Evolutionary conservation across 805 yeast species (phyloP).

Genomic region (Citeromyces matritensis): DNA sequence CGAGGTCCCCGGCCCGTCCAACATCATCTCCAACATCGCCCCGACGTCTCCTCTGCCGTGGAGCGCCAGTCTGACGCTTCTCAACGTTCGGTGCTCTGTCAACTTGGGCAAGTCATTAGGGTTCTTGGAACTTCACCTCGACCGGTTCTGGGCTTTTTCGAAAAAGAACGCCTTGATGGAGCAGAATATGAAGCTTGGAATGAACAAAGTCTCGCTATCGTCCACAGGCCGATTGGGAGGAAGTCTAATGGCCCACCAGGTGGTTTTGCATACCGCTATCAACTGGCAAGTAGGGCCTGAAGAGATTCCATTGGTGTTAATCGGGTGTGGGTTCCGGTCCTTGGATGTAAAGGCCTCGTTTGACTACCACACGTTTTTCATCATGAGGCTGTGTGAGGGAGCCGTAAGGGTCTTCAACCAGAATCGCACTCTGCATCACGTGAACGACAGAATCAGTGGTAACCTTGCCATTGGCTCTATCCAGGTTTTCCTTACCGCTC

Average conservation of each 20-base stretch:
- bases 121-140: constrained; percentile 33
- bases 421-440: no score
- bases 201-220: constrained; percentile 30
- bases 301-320: constrained; percentile 52
- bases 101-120: constrained; percentile 85
- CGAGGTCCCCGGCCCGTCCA: not conserved
- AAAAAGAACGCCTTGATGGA: constrained; percentile 55
- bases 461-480: constrained; percentile 31
- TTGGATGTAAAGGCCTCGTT: constrained; percentile 52
- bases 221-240: constrained; percentile 82
- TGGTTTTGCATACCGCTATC: constrained; percentile 48
- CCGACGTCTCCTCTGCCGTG: constrained; percentile 61
- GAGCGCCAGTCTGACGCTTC: constrained; percentile 43
- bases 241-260: constrained; percentile 26
- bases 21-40: constrained; percentile 28
- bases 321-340: constrained; percentile 39
- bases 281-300: constrained; percentile 46
- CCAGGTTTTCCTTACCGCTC: constrained; percentile 59
- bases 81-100: constrained; percentile 35
- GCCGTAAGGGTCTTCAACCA: constrained; percentile 45
- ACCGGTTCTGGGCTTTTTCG: constrained; percentile 53
- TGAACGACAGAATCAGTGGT: constrained; percentile 12
- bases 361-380: constrained; percentile 76
- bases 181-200: constrained; percentile 50
- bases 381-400: constrained; percentile 33